Conservation (phyloP, 2,329 filamentous ascomycete species). For the Sclerotinia spermophila region DNA sequence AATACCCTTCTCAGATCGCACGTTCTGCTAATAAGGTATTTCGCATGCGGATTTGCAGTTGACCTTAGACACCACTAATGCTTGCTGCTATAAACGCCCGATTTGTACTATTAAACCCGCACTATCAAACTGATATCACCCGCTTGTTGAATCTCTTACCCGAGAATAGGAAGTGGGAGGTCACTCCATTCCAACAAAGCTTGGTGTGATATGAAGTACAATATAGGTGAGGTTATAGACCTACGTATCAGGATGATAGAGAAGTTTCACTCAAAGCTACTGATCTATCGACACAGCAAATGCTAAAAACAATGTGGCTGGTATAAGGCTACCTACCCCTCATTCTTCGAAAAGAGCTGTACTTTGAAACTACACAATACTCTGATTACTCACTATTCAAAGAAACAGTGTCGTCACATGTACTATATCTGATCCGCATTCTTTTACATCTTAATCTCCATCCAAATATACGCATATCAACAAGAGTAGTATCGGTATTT, state of each 20-base stretch:
- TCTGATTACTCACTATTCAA: neutral
- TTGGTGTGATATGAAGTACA: neutral
- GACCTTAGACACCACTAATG: no score
- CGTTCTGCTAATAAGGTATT: neutral
- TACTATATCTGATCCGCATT: neutral
- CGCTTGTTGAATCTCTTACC: neutral
- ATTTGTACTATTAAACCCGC: neutral
- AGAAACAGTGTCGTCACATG: neutral
- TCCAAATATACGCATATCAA: rapidly evolving
- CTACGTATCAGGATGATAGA: neutral
- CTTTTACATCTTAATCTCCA: neutral
- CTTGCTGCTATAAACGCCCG: neutral
- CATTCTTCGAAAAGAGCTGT: neutral
- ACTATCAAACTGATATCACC: neutral
- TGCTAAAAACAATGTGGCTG: neutral
- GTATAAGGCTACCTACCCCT: neutral
- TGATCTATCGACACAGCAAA: neutral
- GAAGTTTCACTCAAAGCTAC: neutral
- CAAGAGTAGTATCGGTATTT: neutral
- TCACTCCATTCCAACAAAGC: neutral
- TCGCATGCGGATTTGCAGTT: neutral
- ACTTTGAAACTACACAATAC: neutral
- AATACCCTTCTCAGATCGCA: neutral
- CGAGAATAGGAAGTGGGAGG: neutral
- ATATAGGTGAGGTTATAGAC: neutral